Evolutionary conservation across 805 yeast species (phyloP).

Genomic region (Lipomyces yamanashiensis): DNA sequence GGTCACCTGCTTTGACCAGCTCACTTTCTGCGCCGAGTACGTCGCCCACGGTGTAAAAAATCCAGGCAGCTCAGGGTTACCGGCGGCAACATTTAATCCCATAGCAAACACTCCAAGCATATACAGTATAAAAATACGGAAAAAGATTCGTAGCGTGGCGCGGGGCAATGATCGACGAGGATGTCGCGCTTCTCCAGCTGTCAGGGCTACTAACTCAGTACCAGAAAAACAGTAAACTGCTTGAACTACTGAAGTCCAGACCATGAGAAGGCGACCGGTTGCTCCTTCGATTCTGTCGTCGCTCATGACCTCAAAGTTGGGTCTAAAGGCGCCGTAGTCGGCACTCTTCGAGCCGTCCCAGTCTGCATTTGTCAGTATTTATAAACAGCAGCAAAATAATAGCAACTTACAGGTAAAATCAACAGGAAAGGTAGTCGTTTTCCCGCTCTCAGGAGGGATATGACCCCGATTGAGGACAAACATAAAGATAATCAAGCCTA

Average conservation of each 20-base stretch:
- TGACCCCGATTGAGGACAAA: conserved; percentile 56
- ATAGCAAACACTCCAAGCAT: conserved; percentile 59
- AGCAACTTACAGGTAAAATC: conserved; percentile 18
- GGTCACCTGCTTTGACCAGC: conserved; percentile 16
- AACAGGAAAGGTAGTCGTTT: conserved; percentile 26
- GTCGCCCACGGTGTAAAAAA: conserved; percentile 47
- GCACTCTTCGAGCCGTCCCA: conserved; percentile 19
- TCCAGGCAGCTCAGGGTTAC: conserved; percentile 19
- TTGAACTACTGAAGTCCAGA: conserved; percentile 69
- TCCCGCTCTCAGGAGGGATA: conserved; percentile 20
- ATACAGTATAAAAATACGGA: conserved; percentile 76
- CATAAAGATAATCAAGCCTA: conserved; percentile 64
- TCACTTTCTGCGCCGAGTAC: conserved; percentile 47
- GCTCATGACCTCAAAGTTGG: conserved; percentile 19
- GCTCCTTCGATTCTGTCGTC: conserved; percentile 22
- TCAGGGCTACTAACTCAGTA: conserved; percentile 71
- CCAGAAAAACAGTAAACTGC: conserved; percentile 81
- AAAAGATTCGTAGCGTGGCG: conserved; percentile 79
- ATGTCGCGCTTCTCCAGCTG: conserved; percentile 75
- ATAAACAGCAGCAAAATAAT: not conserved
- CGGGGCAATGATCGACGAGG: conserved; percentile 70
- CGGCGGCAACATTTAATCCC: conserved; percentile 61
- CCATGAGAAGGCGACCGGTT: conserved; percentile 59
- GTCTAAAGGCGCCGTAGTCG: conserved; percentile 33
- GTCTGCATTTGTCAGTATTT: conserved; percentile 5